These are phyloP conservation scores for Trametes pubescens DNA, from an alignment of 1,284 basidiomycete genomes.

Conservation along the genomic window DNA sequence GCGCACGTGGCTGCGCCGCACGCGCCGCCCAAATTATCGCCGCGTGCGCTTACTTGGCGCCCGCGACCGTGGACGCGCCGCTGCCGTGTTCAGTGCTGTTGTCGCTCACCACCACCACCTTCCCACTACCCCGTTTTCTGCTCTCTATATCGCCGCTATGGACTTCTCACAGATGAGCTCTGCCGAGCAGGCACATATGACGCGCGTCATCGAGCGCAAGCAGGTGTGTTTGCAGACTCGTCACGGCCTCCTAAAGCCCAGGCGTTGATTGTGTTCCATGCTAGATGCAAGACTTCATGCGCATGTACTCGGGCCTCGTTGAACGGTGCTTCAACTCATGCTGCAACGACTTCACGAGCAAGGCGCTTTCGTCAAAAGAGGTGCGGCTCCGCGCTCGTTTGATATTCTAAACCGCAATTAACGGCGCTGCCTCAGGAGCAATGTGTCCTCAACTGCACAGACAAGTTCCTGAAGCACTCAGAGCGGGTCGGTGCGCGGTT, in stretches of 20 bases:
- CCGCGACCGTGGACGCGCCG: background rate
- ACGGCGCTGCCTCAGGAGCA: constrained; percentile 57
- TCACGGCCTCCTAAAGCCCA: background rate
- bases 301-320: constrained; percentile 94
- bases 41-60: background rate
- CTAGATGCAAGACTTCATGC: constrained; percentile 99
- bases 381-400: constrained; percentile 51
- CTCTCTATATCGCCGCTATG: constrained; percentile 55
- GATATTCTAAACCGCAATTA: constrained; percentile 9
- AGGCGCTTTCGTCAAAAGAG: constrained; percentile 93
- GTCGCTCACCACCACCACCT: constrained; percentile 6
- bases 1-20: constrained; percentile 13
- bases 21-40: background rate
- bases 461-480: constrained; percentile 98
- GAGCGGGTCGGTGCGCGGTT: constrained; percentile 94
- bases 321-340: constrained; percentile 96
- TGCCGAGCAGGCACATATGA: constrained; percentile 92
- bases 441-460: constrained; percentile 79
- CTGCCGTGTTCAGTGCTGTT: background rate
- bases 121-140: background rate
- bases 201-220: constrained; percentile 91
- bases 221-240: constrained; percentile 64
- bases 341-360: constrained; percentile 97
- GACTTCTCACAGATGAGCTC: constrained; percentile 87
- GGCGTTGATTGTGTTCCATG: constrained; percentile 17